Evolutionary conservation across 1,284 basidiomycete genomes (phyloP).

Genomic region (Austroboletus niveus): DNA sequence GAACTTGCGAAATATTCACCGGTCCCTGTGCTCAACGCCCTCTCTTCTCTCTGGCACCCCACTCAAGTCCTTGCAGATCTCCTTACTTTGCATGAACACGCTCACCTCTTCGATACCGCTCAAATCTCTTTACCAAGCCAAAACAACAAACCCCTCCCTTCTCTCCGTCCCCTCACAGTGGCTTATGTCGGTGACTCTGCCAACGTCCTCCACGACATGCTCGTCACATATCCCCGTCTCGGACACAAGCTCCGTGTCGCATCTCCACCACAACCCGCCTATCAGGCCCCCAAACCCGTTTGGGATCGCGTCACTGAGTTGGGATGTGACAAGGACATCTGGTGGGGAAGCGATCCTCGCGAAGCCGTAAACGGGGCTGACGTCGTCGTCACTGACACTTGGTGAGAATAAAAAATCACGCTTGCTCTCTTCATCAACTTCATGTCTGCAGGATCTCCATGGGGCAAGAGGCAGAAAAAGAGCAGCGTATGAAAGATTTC

Average conservation of each 20-base stretch:
- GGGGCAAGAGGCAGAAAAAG: conserved; percentile 96
- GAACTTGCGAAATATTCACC: conserved; percentile 85
- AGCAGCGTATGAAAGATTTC: conserved; percentile 86
- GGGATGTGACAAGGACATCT: conserved; percentile 69
- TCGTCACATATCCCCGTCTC: conserved; percentile 89
- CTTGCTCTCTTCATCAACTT: background rate
- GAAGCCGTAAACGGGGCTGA: conserved; percentile 91
- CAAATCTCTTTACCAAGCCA: conserved; percentile 10
- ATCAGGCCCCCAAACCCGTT: conserved; percentile 77
- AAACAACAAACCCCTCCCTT: conserved; percentile 32
- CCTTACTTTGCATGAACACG: conserved; percentile 83
- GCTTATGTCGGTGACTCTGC: conserved; percentile 96
- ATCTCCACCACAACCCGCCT: conserved; percentile 60
- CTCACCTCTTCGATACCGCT: conserved; percentile 45
- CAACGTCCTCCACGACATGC: conserved; percentile 97
- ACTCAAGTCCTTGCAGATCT: conserved; percentile 95
- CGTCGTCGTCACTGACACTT: conserved; percentile 94
- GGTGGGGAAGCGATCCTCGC: conserved; percentile 75
- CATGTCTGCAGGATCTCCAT: conserved; percentile 80
- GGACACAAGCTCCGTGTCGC: conserved; percentile 89
- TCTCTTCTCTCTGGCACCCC: conserved; percentile 95
- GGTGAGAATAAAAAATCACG: conserved; percentile 47
- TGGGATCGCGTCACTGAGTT: conserved; percentile 76
- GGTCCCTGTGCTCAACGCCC: conserved; percentile 94
- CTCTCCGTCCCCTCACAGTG: conserved; percentile 71